Evolutionary conservation across 1,284 basidiomycete genomes (phyloP), one percentile per base, ranked within the genome.

Genomic region (Austropuccinia psidii): DNA sequence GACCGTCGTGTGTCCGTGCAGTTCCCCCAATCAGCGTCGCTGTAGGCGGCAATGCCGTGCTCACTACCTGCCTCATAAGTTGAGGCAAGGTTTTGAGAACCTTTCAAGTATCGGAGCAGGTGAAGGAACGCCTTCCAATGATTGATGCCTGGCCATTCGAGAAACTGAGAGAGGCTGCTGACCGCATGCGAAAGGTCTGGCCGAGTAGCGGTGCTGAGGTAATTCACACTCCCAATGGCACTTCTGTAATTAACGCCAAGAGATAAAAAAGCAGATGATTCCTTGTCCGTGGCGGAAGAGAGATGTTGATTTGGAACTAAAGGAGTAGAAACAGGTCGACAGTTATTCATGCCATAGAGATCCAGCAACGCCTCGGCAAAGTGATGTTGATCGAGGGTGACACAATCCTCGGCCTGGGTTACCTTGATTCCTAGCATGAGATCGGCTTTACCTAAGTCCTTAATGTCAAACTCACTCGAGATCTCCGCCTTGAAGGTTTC

Each of bases 381-480:
- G 41, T 11, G 41, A 45, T 45, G 41, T 11, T 45, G n/a, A 45
- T 45, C 41, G 41, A 45, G 41, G n/a, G 11, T 45, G 41, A 45
- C n/a, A 45, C 41, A 45, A 19, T n/a, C 41, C n/a, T 45, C 41
- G 9, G 41, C 9, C 11, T 45, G 41, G 9, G 41, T 45, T 45
- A 45, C 41, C 7, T 64, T 64, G 39, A 64, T 64, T 2, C 60
- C 60, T 29, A 64, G 29, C 4, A 64, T 27, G 19, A 64, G 47
- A 5, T 24, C 11, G 4, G 41, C 60, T 15, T 45, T 41, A 8
- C 60, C 60, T 6, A 45, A 39, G 29, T 64, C 35, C 19, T 64
- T 31, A 24, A 64, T 47, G 5, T n/a, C 43, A 29, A 45, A 64
- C n/a, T 45, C 43, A 27, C 31, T 47, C 11, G 24, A 27, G 13